A percentile compares a stretch with the other conserved stretches of the same genome.
These are phyloP conservation scores for Tricholoma furcatifolium DNA, from an alignment of 768 basidiomycete species.

Conservation along the genomic window DNA sequence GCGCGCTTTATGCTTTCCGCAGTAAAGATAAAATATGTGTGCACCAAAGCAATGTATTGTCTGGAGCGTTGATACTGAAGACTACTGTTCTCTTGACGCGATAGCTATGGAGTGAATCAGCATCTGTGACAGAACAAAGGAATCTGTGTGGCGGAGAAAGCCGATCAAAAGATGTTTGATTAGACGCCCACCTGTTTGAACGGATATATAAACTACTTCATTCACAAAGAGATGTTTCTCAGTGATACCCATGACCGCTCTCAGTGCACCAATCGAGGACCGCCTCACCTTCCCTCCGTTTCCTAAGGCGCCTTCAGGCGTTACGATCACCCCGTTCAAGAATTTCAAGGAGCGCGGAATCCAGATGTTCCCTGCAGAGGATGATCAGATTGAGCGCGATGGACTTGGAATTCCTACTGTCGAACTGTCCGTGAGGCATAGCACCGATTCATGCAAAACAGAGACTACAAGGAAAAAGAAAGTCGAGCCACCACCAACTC, in stretches of 20 bases:
- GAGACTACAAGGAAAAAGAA: constrained; percentile 52
- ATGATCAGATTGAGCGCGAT: constrained; percentile 63
- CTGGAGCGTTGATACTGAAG: too few species aligned
- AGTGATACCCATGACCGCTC: constrained; percentile 6
- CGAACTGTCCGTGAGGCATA: constrained; percentile 48
- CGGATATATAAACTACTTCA: too few species aligned
- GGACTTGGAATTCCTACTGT: constrained; percentile 68
- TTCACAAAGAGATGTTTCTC: constrained; percentile 2
- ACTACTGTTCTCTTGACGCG: too few species aligned
- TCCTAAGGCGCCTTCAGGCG: constrained; percentile 38
- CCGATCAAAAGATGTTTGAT: constrained; percentile 10
- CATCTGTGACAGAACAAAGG: too few species aligned
- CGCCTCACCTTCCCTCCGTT: constrained; percentile 48
- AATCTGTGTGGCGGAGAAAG: constrained; percentile 17
- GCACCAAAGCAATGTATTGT: too few species aligned
- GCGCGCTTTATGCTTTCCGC: too few species aligned
- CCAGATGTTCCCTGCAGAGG: constrained; percentile 36
- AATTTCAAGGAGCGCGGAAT: constrained; percentile 41
- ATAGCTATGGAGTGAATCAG: too few species aligned
- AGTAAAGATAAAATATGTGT: too few species aligned
- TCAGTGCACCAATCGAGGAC: constrained; percentile 2
- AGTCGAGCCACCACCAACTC: constrained; percentile 19
- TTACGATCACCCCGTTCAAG: constrained; percentile 41
- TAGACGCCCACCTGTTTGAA: too few species aligned
- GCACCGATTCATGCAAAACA: constrained; percentile 55